These are phyloP conservation scores for Termitomyces sp. DNA, from an alignment of 768 basidiomycete species.

Conservation along the genomic window DNA sequence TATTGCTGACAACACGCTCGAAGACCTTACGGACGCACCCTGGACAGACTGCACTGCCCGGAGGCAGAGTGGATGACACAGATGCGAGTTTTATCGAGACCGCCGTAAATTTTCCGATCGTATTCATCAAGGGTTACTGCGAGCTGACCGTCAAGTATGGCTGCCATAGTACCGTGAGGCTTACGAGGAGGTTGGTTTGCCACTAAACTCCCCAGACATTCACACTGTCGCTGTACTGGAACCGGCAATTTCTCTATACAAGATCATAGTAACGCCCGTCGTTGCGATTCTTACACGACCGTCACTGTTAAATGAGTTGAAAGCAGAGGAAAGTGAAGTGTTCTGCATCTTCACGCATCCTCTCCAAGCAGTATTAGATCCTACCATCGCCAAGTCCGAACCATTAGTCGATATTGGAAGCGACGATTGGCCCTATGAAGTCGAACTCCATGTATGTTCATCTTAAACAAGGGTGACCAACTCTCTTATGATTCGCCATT, in stretches of 20 bases:
- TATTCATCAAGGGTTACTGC: neutral
- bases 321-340: constrained; percentile 64
- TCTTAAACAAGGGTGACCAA: neutral
- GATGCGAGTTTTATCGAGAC: constrained; percentile 63
- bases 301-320: constrained; percentile 44
- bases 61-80: constrained; percentile 67
- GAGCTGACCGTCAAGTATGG: neutral
- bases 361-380: constrained; percentile 67
- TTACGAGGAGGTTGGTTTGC: constrained; percentile 76
- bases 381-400: constrained; percentile 36
- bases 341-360: constrained; percentile 78
- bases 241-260: constrained; percentile 64
- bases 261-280: constrained; percentile 74
- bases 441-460: constrained; percentile 55
- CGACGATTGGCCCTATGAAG: constrained; percentile 78
- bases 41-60: constrained; percentile 80
- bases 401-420: constrained; percentile 53
- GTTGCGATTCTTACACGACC: constrained; percentile 61
- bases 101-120: constrained; percentile 45
- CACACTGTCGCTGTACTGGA: constrained; percentile 56
- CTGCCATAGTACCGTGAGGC: constrained; percentile 70
- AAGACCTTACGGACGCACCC: constrained; percentile 70
- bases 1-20: constrained; percentile 83
- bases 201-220: constrained; percentile 48
- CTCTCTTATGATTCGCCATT: constrained; percentile 2